These are phyloP conservation scores for Protomyces gravidus DNA, from an alignment of 1,139 yeast genomes.

Conservation along the genomic window DNA sequence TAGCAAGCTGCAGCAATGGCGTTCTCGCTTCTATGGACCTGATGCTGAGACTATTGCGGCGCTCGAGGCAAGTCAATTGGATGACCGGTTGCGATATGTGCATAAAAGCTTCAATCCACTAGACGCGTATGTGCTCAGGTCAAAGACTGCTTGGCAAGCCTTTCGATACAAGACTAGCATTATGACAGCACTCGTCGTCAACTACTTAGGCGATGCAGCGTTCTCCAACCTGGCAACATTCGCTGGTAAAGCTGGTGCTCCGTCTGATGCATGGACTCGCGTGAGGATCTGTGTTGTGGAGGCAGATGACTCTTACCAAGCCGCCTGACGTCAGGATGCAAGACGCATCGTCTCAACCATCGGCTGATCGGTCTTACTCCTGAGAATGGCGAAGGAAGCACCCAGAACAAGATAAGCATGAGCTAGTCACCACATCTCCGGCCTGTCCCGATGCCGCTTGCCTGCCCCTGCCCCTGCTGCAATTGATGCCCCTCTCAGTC, in stretches of 20 bases:
- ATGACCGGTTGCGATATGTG: neutral
- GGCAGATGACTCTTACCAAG: too few relatives aligned
- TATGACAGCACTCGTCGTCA: neutral
- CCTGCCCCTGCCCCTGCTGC: too few relatives aligned
- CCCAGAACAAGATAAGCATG: too few relatives aligned
- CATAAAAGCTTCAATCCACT: neutral
- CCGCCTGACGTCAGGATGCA: too few relatives aligned
- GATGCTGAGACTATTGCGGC: neutral
- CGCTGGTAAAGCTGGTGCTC: constrained; percentile 21
- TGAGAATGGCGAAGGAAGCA: too few relatives aligned
- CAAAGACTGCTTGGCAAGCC: neutral
- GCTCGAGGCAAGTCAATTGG: neutral
- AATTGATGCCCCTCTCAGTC: too few relatives aligned
- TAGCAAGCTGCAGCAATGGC: neutral
- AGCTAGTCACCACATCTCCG: too few relatives aligned
- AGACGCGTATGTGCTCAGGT: neutral
- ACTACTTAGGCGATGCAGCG: constrained; percentile 5
- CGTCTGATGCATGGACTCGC: constrained; percentile 20
- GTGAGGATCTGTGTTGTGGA: neutral
- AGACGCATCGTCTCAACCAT: too few relatives aligned
- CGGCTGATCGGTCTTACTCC: too few relatives aligned
- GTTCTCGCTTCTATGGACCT: neutral
- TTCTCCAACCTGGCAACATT: constrained; percentile 16
- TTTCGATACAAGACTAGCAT: neutral
- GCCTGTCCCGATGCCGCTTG: too few relatives aligned